Percentiles rank a stretch among this genome's conserved stretches.
Evolutionary conservation across 495 filamentous ascomycete species (phyloP).

Genomic region (Annulohypoxylon stygium): DNA sequence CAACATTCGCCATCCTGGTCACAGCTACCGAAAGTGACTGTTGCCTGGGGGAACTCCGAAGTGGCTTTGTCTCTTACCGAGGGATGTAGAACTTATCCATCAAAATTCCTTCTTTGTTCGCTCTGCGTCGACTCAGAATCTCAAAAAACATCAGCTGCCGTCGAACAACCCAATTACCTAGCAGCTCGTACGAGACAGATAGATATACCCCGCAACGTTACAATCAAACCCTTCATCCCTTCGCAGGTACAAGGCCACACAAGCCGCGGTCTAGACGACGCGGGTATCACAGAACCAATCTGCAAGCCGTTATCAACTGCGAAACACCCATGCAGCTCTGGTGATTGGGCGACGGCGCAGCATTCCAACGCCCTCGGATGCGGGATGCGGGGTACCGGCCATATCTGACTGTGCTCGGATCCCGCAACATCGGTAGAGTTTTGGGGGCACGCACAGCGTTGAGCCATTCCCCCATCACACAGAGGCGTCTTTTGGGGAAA

Average conservation of each 20-base stretch:
- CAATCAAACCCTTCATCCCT: conserved; percentile 22
- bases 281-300: conserved; percentile 13
- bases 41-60: neutral
- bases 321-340: conserved; percentile 16
- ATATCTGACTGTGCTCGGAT: conserved; percentile 25
- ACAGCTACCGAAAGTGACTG: neutral
- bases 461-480: conserved; percentile 10
- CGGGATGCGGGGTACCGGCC: conserved; percentile 47
- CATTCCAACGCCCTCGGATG: conserved; percentile 38
- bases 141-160: conserved; percentile 3
- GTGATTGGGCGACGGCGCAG: conserved; percentile 39
- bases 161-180: conserved; percentile 20
- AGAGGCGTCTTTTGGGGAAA: neutral
- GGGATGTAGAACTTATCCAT: neutral
- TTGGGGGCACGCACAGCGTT: conserved; percentile 13
- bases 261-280: conserved; percentile 23
- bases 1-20: conserved; percentile 24
- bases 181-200: conserved; percentile 8
- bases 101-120: conserved; percentile 35
- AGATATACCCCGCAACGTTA: conserved; percentile 44
- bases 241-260: conserved; percentile 26
- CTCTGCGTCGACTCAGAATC: neutral
- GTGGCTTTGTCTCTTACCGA: conserved; percentile 20
- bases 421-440: conserved; percentile 36
- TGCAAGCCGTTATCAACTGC: conserved; percentile 32